Evolutionary conservation across 1,284 basidiomycete genomes (phyloP), one percentile per base, ranked within the genome.

Genomic region (Cryptococcus wingfieldii): DNA sequence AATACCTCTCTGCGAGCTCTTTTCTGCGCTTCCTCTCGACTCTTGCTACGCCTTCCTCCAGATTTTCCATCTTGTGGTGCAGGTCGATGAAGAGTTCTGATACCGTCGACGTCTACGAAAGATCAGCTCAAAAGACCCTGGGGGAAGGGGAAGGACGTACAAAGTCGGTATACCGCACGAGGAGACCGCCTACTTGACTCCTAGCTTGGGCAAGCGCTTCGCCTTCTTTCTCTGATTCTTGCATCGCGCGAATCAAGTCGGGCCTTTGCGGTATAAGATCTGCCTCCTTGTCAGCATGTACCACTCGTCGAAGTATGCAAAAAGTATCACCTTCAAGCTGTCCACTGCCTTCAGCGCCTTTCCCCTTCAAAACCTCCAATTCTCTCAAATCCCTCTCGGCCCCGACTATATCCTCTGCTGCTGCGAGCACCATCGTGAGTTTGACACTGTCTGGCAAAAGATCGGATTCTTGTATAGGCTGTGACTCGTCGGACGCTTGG

Each of bases 11-110:
- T 13, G 65, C 65, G 9, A 63, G 49, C 50, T 69, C 68, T 50
- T 61, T 63, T 38, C 57, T 51, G 47, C 58, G 62, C 37, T 56
- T 55, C 18, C 69, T 57, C 55, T 75, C 73, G 9, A 63, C 51
- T 9, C 58, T 56, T 16, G 59, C 44, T 8, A 72, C 70, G 1
- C 55, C 58, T 41, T 69, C 69, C 55, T 75, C 73, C 42, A 74
- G 58, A 16, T 38, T 53, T 41, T 70, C 63, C 28, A 74, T 50
- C 28, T 68, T 63, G 41, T 70, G 61, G 55, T 74, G 73, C 43
- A 75, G 38, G 16, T 67, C 64, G 5, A 75, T 51, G 48, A 75
- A 75, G 42, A 74, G 54, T 23, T 74, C 73, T 0, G 73, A 75
- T 2, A 67, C 64, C 7, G 73, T 69, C 9, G 54, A 56, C 5